phyloP scores from a whole-genome alignment of 1,139 yeast species.

The Yamadazyma siamensis region DNA sequence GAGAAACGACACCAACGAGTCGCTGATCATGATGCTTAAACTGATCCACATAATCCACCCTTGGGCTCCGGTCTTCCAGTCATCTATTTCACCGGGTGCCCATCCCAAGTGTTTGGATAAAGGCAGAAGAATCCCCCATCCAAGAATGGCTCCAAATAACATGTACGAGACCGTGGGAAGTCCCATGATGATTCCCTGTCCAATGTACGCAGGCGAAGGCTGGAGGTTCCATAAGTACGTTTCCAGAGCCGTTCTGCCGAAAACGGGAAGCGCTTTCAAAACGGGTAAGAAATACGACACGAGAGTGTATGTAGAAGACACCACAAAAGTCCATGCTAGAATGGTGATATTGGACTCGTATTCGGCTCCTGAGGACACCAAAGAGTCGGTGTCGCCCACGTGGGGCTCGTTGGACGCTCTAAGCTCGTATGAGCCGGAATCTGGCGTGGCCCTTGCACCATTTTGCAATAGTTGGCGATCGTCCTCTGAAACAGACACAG shows the following conservation, averaged over 20 bases:
- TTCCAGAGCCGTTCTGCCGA: constrained; percentile 63
- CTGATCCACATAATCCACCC: constrained; percentile 98
- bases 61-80: constrained; percentile 91
- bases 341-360: constrained; percentile 59
- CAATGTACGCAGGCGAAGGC: constrained; percentile 95
- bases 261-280: constrained; percentile 65
- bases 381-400: neutral
- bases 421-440: too few species aligned
- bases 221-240: constrained; percentile 85
- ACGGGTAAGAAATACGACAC: constrained; percentile 70
- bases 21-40: constrained; percentile 90
- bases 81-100: constrained; percentile 89
- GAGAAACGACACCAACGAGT: constrained; percentile 76
- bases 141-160: constrained; percentile 84
- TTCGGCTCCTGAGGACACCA: constrained; percentile 1
- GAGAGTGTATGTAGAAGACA: constrained; percentile 73
- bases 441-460: too few species aligned
- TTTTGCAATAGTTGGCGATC: too few species aligned
- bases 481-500: too few species aligned
- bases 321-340: constrained; percentile 55
- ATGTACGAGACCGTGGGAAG: constrained; percentile 85
- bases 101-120: constrained; percentile 65
- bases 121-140: constrained; percentile 92
- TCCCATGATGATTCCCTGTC: constrained; percentile 98
- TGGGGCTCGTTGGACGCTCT: constrained; percentile 1